Evolutionary conservation across 768 basidiomycete species (phyloP), one percentile per base, ranked within the genome.

Genomic region (Pisolithus sp.): DNA sequence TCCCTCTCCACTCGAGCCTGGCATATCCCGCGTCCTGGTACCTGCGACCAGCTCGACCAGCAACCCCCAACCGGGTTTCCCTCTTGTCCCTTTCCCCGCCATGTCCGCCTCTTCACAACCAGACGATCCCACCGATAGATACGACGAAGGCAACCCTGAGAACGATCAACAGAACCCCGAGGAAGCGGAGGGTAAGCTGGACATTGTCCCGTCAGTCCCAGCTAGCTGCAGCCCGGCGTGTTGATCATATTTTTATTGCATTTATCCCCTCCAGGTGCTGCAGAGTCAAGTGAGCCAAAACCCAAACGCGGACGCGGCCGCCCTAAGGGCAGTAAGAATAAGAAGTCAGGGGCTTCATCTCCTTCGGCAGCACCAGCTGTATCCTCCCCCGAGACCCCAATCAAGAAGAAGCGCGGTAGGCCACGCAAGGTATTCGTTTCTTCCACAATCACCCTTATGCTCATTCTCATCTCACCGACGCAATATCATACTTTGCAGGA

Each of bases 271-370:
- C 53, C 62, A 71, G 74, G 72, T 63, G 67, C 72, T 55, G 63
- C 75, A 53, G 69, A 73, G 51, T 65, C 72, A 55, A 64, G 49
- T 59, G 62, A 69, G 53, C 60, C 70, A 20, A 65, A 62, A 51
- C 48, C 70, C 55, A 93, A 91, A 74, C 83, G 92, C 62, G 83
- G 88, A 62, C 80, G 93, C 44, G 93, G 93, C 49, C 82, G 93
- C 58, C 93, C 93, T 54, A 90, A 85, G 68, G 92, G 92, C 60
- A 89, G 87, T 70, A 93, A 89, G 73, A 82, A 82, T 70, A 82
- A 80, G 74, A 79, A 77, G 62, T 67, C 64, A 57, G 62, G 66
- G 64, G 71, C 63, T 53, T 57, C 69, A 37, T 58, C 68, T 50
- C 30, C 43, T 15, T 45, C 43, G n/a, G 53, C 65, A 1, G 37